Evolutionary conservation across 768 basidiomycete genomes (phyloP).

Genomic region (Nidularia pulvinata): DNA sequence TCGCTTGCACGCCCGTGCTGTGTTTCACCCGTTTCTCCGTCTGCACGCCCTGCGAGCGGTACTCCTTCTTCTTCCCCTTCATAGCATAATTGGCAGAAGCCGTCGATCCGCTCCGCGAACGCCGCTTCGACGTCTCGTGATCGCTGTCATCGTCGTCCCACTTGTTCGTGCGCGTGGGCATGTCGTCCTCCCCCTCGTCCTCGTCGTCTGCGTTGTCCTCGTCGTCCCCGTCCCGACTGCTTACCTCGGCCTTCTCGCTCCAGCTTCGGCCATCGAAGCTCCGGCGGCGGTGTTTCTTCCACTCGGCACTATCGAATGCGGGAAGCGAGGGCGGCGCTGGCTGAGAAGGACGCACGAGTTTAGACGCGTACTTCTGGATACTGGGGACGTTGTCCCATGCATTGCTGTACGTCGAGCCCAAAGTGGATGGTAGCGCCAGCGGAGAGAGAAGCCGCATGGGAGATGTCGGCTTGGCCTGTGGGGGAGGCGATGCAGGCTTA

Average conservation of each 20-base stretch:
- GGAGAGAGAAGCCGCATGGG: conserved; percentile 31
- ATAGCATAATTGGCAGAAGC: conserved; percentile 28
- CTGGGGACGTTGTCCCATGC: conserved; percentile 86
- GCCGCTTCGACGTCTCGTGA: conserved; percentile 22
- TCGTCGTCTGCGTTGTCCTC: conserved; percentile 75
- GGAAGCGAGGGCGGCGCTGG: conserved; percentile 39
- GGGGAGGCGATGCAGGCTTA: conserved; percentile 30
- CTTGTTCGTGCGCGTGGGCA: conserved; percentile 16
- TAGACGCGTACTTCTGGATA: conserved; percentile 75
- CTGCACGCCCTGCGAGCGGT: conserved; percentile 72
- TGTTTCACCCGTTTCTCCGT: conserved; percentile 56
- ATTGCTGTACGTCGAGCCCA: conserved; percentile 60
- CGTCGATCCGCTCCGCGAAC: conserved; percentile 33
- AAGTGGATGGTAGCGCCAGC: conserved; percentile 52
- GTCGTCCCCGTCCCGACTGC: conserved; percentile 81
- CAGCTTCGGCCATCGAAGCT: too few relatives aligned
- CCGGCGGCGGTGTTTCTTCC: conserved; percentile 29
- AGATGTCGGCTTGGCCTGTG: conserved; percentile 22
- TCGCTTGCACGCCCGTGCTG: conserved; percentile 61
- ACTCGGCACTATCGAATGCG: conserved; percentile 45
- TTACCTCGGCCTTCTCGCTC: conserved; percentile 61
- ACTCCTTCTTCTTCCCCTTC: conserved; percentile 49
- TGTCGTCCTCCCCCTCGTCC: conserved; percentile 32
- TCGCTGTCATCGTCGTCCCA: conserved; percentile 36
- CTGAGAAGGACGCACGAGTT: conserved; percentile 50